phyloP scores from a whole-genome alignment of 208 protist species.

The Angomonas deanei region DNA sequence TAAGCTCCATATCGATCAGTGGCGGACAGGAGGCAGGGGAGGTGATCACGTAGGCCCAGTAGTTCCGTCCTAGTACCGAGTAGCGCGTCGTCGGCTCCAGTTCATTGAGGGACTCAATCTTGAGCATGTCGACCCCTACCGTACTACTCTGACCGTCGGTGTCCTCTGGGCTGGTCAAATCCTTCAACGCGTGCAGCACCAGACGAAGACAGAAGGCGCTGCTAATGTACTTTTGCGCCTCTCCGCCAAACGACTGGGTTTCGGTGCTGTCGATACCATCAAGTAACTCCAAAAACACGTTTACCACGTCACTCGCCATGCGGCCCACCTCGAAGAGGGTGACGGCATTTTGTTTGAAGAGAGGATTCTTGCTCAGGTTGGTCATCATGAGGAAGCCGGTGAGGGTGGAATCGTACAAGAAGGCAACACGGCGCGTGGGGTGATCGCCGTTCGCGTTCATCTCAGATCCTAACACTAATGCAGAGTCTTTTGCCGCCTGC shows the following conservation, averaged over 20 bases:
- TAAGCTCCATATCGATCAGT: slow-evolving; percentile 70
- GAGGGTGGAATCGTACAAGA: slow-evolving; percentile 94
- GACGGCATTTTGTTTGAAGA: slow-evolving; percentile 87
- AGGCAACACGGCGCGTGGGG: slow-evolving; percentile 83
- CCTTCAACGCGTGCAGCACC: slow-evolving; percentile 54
- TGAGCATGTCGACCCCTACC: slow-evolving; percentile 86
- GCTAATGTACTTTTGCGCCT: slow-evolving; percentile 83
- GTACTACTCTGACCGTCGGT: too few relatives aligned
- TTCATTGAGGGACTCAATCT: slow-evolving; percentile 87
- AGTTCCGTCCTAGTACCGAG: slow-evolving; percentile 83
- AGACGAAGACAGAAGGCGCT: slow-evolving; percentile 74
- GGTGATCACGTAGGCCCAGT: slow-evolving; percentile 73
- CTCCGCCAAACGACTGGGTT: slow-evolving; percentile 50
- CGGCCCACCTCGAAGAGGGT: slow-evolving; percentile 90
- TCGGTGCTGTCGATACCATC: slow-evolving; percentile 39
- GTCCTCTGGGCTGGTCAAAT: slow-evolving; percentile 33
- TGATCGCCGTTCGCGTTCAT: slow-evolving; percentile 12
- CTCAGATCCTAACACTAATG: too few relatives aligned
- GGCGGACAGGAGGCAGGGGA: slow-evolving; percentile 57
- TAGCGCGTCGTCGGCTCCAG: slow-evolving; percentile 83
- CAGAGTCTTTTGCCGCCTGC: not conserved
- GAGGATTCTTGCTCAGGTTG: slow-evolving; percentile 85
- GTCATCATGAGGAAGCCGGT: slow-evolving; percentile 98
- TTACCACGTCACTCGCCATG: slow-evolving; percentile 72
- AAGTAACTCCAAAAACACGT: slow-evolving; percentile 66